Conservation (phyloP, 2,329 filamentous ascomycete genomes). For the Penicillium sp. region DNA sequence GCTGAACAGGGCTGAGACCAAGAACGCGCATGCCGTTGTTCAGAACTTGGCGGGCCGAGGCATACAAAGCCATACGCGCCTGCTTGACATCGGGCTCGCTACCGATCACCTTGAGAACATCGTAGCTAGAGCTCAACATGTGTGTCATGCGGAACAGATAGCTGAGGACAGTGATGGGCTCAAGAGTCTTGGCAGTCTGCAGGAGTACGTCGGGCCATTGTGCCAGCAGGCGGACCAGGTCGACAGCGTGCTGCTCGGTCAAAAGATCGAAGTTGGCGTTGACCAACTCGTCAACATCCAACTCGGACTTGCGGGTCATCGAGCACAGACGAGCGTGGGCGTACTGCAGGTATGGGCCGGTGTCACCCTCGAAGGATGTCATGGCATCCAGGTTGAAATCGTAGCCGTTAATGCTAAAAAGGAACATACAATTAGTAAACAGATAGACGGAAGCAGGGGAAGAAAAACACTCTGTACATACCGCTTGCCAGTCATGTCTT, state of each 20-base stretch:
- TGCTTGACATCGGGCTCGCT: conserved; percentile 57
- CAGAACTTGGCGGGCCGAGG: conserved; percentile 61
- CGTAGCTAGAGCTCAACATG: conserved; percentile 60
- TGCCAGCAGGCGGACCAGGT: conserved; percentile 60
- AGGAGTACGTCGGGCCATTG: conserved; percentile 65
- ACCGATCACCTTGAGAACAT: conserved; percentile 61
- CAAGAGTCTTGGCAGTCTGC: conserved; percentile 64
- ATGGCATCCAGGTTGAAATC: conserved; percentile 64
- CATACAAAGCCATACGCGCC: conserved; percentile 62
- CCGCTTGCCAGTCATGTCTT: conserved; percentile 96
- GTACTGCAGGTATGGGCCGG: conserved; percentile 65
- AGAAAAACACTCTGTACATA: conserved; percentile 37
- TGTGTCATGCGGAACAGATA: conserved; percentile 68
- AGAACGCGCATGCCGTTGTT: conserved; percentile 65
- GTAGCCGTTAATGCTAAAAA: conserved; percentile 59
- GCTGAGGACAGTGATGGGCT: conserved; percentile 63
- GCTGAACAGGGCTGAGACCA: conserved; percentile 63
- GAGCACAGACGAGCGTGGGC: conserved; percentile 60
- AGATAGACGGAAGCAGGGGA: conserved; percentile 32
- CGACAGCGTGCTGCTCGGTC: conserved; percentile 59
- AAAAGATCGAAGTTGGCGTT: conserved; percentile 60
- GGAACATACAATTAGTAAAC: conserved; percentile 42
- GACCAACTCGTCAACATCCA: conserved; percentile 48
- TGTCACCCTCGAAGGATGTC: conserved; percentile 66
- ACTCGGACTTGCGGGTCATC: conserved; percentile 57